Evolutionary conservation across 306 rosid species (phyloP).

Genomic region (Dryas octopetala): DNA sequence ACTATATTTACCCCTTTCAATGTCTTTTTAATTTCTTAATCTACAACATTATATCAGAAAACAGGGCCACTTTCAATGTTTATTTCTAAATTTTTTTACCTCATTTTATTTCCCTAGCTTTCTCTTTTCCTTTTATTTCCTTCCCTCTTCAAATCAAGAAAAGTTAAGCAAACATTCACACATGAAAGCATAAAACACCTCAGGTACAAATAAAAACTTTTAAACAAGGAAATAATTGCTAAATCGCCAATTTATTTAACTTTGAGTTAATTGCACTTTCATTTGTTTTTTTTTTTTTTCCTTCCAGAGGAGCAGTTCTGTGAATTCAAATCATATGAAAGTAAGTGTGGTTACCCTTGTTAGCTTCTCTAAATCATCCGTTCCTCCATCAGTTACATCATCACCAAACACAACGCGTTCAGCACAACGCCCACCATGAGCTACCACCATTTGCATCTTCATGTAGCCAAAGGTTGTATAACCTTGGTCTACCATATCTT

Average conservation of each 20-base stretch:
- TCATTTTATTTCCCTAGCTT: too few relatives aligned
- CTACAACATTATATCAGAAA: too few relatives aligned
- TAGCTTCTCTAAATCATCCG: slow-evolving; percentile 88
- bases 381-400: slow-evolving; percentile 91
- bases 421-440: slow-evolving; percentile 97
- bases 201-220: not conserved
- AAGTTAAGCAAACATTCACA: not conserved
- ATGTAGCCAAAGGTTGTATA: slow-evolving; percentile 93
- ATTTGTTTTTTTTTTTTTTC: not conserved
- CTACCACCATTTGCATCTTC: slow-evolving; percentile 97
- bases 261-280: not conserved
- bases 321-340: not conserved
- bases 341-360: slow-evolving; percentile 59
- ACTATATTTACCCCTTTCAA: too few relatives aligned
- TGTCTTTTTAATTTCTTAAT: too few relatives aligned
- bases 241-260: not conserved
- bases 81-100: too few relatives aligned
- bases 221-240: not conserved
- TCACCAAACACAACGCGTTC: slow-evolving; percentile 76
- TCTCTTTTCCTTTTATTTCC: too few relatives aligned
- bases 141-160: too few relatives aligned
- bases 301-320: slow-evolving; percentile 8
- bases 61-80: too few relatives aligned
- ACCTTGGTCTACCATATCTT: slow-evolving; percentile 96
- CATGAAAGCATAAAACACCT: not conserved